phyloP scores from a whole-genome alignment of 352 stramenopile species.

The Detonula confervacea region DNA sequence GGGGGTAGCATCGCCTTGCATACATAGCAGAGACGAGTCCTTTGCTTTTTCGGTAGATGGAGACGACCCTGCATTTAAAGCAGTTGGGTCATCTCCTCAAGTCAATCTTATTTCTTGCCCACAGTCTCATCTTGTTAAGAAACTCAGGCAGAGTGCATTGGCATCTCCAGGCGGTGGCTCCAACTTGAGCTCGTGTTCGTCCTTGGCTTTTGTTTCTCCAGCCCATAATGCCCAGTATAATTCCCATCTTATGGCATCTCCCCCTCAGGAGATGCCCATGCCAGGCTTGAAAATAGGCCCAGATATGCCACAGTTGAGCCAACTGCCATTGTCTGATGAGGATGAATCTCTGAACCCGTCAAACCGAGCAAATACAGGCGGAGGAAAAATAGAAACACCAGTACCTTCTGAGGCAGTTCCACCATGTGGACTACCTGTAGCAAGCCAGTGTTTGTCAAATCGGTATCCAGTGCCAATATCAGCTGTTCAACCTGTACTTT shows the following conservation, averaged over 20 bases:
- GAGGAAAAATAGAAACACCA: slow-evolving; percentile 4
- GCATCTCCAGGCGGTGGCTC: slow-evolving; percentile 1
- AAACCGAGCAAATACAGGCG: slow-evolving; percentile 4
- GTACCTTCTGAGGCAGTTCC: not conserved
- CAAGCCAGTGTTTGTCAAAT: slow-evolving; percentile 1
- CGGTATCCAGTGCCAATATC: slow-evolving; percentile 20
- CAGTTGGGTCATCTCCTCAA: not conserved
- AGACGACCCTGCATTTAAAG: slow-evolving; percentile 28
- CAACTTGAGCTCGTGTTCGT: slow-evolving; percentile 26
- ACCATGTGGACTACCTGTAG: not conserved
- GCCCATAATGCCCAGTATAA: not conserved
- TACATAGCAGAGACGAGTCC: slow-evolving; percentile 14
- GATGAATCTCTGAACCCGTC: not conserved
- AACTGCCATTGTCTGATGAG: slow-evolving; percentile 3
- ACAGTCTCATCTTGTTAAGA: not conserved
- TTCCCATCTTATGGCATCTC: slow-evolving; percentile 12
- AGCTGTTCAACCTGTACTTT: slow-evolving; percentile 46
- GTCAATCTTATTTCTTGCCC: not conserved
- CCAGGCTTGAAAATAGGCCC: not conserved
- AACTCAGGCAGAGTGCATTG: not conserved
- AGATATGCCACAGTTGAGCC: slow-evolving; percentile 21
- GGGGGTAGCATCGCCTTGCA: slow-evolving; percentile 22
- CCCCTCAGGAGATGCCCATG: slow-evolving; percentile 11
- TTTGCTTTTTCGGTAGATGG: slow-evolving; percentile 39
- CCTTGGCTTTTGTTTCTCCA: slow-evolving; percentile 18